A percentile compares a stretch with the other conserved stretches of the same genome.
Evolutionary conservation across 2,329 filamentous ascomycete genomes (phyloP).

Genomic region (Botrytis fabae): DNA sequence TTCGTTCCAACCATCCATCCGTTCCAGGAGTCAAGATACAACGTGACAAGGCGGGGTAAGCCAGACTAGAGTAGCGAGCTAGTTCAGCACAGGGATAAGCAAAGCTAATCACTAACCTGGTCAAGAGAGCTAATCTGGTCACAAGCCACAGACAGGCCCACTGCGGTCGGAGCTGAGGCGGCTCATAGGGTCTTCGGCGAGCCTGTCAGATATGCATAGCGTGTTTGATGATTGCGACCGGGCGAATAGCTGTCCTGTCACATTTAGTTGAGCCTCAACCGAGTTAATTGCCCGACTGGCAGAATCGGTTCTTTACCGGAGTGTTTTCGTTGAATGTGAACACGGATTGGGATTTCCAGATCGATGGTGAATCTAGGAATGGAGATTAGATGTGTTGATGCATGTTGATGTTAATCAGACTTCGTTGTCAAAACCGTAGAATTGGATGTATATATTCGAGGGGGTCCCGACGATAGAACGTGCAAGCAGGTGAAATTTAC

Average conservation of each 20-base stretch:
- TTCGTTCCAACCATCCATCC: background rate
- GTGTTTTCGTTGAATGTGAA: background rate
- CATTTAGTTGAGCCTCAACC: background rate
- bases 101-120: background rate
- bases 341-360: background rate
- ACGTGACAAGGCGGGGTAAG: constrained; percentile 11
- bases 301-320: background rate
- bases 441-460: background rate
- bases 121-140: background rate
- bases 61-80: background rate
- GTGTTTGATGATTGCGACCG: background rate
- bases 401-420: background rate
- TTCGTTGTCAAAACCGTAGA: background rate
- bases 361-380: background rate
- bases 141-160: background rate
- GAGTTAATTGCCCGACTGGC: background rate
- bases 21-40: background rate
- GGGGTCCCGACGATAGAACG: background rate
- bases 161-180: background rate
- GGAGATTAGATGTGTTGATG: background rate
- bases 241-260: background rate
- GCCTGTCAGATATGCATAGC: background rate
- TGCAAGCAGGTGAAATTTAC: background rate
- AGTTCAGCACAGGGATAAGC: background rate
- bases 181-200: background rate